These are phyloP conservation scores for Sporothrix curviconia DNA, from an alignment of 2,329 filamentous ascomycete species.

Conservation along the genomic window DNA sequence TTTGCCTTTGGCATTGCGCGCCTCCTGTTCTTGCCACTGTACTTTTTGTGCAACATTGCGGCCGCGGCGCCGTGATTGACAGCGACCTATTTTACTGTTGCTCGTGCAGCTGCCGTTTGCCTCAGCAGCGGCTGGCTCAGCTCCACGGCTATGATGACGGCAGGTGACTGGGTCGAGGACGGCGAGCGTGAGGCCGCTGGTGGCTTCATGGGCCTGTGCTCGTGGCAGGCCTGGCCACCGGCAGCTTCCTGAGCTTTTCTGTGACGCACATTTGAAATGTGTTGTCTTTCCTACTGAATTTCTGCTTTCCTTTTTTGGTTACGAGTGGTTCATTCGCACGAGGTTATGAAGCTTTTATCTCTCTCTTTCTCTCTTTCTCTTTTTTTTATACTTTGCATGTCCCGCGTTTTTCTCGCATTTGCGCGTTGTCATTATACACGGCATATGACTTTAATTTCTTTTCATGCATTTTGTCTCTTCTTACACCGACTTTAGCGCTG, in stretches of 20 bases:
- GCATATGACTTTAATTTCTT: background rate
- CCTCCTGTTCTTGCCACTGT: conserved; percentile 70
- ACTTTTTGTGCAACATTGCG: conserved; percentile 83
- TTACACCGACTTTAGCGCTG: background rate
- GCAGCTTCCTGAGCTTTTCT: conserved; percentile 85
- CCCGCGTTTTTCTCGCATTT: background rate
- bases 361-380: background rate
- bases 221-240: conserved; percentile 73
- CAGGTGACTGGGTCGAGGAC: conserved; percentile 71
- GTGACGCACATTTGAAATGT: conserved; percentile 41
- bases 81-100: conserved; percentile 86
- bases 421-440: no score
- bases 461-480: background rate
- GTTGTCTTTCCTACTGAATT: background rate
- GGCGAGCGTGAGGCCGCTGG: conserved; percentile 83
- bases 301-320: background rate
- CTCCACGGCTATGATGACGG: conserved; percentile 86
- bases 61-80: conserved; percentile 62
- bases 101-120: conserved; percentile 76
- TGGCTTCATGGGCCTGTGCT: conserved; percentile 89
- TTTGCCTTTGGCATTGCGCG: conserved; percentile 63
- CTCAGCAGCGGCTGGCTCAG: conserved; percentile 81
- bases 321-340: no score
- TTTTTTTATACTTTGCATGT: background rate
- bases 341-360: background rate